Conservation (phyloP, 2,329 filamentous ascomycete species). For the Ceratocystis papillata region DNA sequence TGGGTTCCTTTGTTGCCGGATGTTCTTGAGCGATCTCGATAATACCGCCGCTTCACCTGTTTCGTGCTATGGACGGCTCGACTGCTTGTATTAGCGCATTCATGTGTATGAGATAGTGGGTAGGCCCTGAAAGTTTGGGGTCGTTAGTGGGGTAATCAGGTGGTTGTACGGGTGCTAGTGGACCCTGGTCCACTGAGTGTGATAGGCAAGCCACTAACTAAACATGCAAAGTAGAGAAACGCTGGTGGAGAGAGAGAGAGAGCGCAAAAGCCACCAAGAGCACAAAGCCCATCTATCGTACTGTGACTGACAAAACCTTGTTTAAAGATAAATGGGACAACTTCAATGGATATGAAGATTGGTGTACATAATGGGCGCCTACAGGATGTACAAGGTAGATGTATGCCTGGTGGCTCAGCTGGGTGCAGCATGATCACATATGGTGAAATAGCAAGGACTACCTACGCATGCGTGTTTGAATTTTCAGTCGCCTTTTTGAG, state of each 20-base stretch:
- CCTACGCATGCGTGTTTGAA: not conserved
- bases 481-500: not conserved
- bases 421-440: not conserved
- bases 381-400: not conserved
- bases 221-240: not conserved
- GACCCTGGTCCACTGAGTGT: too few relatives aligned
- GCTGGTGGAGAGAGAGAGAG: too few relatives aligned
- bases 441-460: not conserved
- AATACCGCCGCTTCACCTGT: too few relatives aligned
- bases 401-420: conserved; percentile 1
- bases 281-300: not conserved
- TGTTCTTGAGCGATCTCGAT: not conserved
- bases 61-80: too few relatives aligned
- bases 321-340: not conserved
- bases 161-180: too few relatives aligned
- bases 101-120: too few relatives aligned
- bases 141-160: too few relatives aligned
- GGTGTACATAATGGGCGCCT: not conserved
- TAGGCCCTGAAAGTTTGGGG: too few relatives aligned
- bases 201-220: not conserved
- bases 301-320: not conserved
- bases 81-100: not conserved
- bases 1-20: not conserved
- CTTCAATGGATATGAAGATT: not conserved
- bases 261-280: not conserved